A percentile compares a stretch with the other conserved stretches of the same genome.
Evolutionary conservation across 2,329 filamentous ascomycete genomes (phyloP).

Genomic region (Talaromyces sp.): DNA sequence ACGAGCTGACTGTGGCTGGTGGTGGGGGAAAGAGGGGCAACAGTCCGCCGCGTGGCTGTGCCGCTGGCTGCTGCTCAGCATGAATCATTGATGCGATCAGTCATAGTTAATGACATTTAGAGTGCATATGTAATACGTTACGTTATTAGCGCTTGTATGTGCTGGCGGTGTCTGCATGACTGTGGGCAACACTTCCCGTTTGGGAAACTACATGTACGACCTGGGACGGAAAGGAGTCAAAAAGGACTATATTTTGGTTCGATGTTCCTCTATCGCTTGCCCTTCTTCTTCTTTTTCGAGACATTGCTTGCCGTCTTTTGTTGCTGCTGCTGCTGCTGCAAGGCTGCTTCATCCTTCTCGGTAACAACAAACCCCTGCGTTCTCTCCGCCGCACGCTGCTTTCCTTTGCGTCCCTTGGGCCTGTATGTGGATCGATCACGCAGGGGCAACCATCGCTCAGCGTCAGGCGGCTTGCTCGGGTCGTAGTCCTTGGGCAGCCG

Average conservation of each 20-base stretch:
- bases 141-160: neutral
- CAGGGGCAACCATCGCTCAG: conserved; percentile 88
- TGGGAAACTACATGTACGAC: neutral
- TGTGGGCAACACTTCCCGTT: neutral
- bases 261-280: conserved; percentile 34
- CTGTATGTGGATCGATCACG: conserved; percentile 83
- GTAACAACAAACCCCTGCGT: conserved; percentile 81
- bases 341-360: conserved; percentile 59
- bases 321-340: conserved; percentile 17
- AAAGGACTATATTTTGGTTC: neutral
- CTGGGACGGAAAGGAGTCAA: neutral
- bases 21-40: neutral
- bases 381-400: conserved; percentile 69
- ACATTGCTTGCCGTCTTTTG: conserved; percentile 21
- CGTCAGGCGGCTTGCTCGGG: conserved; percentile 72
- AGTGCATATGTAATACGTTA: neutral
- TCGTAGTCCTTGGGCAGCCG: conserved; percentile 51
- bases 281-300: conserved; percentile 48
- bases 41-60: neutral
- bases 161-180: neutral
- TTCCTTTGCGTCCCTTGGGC: conserved; percentile 88
- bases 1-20: neutral
- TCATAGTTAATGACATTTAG: neutral
- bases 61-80: neutral
- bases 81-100: neutral